phyloP scores from a whole-genome alignment of 306 rosid genomes.

The Clitoria ternatea region DNA sequence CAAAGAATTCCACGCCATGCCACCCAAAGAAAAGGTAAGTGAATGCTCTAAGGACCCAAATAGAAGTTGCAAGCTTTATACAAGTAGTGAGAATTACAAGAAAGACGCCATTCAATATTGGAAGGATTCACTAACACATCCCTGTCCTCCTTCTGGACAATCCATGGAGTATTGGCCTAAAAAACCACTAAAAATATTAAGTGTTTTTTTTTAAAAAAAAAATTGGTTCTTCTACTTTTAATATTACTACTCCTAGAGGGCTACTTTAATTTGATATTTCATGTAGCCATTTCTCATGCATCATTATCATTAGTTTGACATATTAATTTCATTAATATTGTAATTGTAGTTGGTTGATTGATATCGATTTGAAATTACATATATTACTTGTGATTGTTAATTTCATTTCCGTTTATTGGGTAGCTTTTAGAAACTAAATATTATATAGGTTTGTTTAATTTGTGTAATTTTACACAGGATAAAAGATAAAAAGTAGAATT shows the following conservation, averaged over 20 bases:
- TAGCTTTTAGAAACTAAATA: neutral
- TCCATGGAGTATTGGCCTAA: slow-evolving; percentile 58
- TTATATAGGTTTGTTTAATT: no score
- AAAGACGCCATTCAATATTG: slow-evolving; percentile 43
- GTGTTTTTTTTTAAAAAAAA: no score
- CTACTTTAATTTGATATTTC: neutral
- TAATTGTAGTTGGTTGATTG: neutral
- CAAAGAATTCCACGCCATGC: slow-evolving; percentile 67
- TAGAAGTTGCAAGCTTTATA: slow-evolving; percentile 52
- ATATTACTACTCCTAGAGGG: neutral
- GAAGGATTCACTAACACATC: slow-evolving; percentile 65
- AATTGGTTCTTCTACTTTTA: no score
- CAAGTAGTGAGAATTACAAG: slow-evolving; percentile 54
- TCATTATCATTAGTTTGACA: neutral
- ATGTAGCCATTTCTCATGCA: neutral
- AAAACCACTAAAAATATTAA: slow-evolving; percentile 56
- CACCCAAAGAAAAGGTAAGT: slow-evolving; percentile 46
- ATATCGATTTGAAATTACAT: neutral
- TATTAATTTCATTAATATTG: neutral
- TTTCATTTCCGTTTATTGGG: neutral
- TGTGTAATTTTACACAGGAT: no score
- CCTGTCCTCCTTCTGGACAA: slow-evolving; percentile 52
- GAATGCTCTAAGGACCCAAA: slow-evolving; percentile 55
- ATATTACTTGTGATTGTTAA: neutral
- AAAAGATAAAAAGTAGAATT: no score